Percentiles rank a stretch among this genome's conserved stretches.
These are phyloP conservation scores for Gossypium australe DNA, from an alignment of 345 rosid species.

Conservation along the genomic window DNA sequence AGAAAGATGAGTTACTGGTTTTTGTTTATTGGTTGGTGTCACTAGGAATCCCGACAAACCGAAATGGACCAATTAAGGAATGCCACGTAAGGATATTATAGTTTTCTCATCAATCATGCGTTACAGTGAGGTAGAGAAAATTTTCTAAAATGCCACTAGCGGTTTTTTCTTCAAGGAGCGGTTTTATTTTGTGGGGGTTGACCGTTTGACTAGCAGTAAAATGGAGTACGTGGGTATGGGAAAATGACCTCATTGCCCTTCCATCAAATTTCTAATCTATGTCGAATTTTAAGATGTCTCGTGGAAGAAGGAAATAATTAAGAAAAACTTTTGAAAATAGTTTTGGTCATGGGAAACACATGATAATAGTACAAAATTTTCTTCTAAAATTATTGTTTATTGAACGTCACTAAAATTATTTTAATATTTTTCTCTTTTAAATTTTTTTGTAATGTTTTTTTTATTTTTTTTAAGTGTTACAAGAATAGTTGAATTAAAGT, in stretches of 20 bases:
- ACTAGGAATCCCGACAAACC: constrained; percentile 49
- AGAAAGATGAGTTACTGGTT: constrained; percentile 35
- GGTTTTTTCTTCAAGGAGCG: constrained; percentile 16
- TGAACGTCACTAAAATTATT: neutral
- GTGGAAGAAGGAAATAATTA: neutral
- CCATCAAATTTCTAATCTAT: too few species aligned
- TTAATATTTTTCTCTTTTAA: too few species aligned
- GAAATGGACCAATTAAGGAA: constrained; percentile 18
- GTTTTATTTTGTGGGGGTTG: constrained; percentile 30
- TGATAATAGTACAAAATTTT: neutral
- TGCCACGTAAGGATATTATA: constrained; percentile 36
- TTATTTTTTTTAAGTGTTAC: too few species aligned
- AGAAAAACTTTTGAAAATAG: neutral
- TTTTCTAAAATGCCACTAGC: constrained; percentile 20
- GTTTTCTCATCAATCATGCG: constrained; percentile 31
- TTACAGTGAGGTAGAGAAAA: neutral
- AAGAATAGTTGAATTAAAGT: too few species aligned
- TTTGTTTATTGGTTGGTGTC: constrained; percentile 36
- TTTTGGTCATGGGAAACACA: neutral
- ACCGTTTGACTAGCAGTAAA: constrained; percentile 45
- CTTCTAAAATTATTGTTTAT: neutral
- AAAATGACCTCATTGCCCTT: constrained; percentile 24
- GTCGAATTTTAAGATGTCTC: neutral
- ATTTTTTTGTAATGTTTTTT: too few species aligned
- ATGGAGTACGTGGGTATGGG: accelerated